Base-by-base conservation (phyloP, 228 moss, liverwort and hornwort genomes). In the Sphagnum fallax region DNA sequence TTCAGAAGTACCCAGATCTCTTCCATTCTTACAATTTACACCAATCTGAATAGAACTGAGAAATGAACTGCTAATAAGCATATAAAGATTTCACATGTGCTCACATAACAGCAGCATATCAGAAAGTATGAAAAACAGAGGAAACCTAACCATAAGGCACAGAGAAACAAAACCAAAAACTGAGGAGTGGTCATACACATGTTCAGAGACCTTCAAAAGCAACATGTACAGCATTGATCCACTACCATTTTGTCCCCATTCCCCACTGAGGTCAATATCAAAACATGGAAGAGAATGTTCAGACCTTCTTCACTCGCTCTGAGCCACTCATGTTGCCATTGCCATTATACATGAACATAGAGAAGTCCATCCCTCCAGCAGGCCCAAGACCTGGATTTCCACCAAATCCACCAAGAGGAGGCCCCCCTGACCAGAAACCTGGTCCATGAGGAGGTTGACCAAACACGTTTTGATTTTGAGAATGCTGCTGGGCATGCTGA, bases 231-330 rank as follows among this genome's bases (percentile, higher is more conserved):
- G 12, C 53, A 51, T 52, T 47, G 9, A 52, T 32, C 52, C 58
- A 8, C 32, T 32, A 32, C 32, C 32, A 32, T 32, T 32, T 32
- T 32, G 32, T 32, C 32, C 32, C 32, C 32, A 32, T 32, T 47
- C 16, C 48, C 63, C 18, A 61, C 15, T 61, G n/a, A n/a, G 16
- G 13, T 52, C 50, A 47, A 52, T 50, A 10, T 11, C 52, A n/a
- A 51, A 15, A 6, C 67, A 50, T n/a, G 5, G 10, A 60, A 60
- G 10, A 60, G 49, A 64, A 69, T 13, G 57, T 50, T 64, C 32
- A 5, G 78, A 97, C 97, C 97, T 98, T 98, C 83, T 92, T 98
- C 16, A 91, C 93, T 58, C 97, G 91, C 69, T 98, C 97, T 70
- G 82, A 80, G 57, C 81, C 87, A 75, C 76, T 73, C 80, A 82